Evolutionary conservation across 805 yeast species (phyloP).

Genomic region (Teunomyces cretensis): DNA sequence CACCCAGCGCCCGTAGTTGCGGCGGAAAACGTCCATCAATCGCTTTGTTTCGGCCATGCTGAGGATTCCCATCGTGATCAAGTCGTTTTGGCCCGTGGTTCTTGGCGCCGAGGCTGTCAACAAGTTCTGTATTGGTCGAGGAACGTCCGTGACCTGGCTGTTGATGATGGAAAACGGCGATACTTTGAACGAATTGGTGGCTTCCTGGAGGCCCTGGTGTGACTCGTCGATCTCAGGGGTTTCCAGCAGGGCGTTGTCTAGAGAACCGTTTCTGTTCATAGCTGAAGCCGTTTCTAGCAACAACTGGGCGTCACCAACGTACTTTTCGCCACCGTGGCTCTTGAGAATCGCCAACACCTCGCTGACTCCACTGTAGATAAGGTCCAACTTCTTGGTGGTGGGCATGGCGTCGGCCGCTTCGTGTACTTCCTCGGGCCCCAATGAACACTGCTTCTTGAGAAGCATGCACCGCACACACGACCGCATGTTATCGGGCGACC

Average conservation of each 20-base stretch:
- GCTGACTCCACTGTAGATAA: conserved; percentile 33
- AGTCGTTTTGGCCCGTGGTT: conserved; percentile 36
- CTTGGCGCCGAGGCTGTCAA: conserved; percentile 7
- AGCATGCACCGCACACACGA: conserved; percentile 62
- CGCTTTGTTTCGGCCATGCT: conserved; percentile 46
- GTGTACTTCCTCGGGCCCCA: conserved; percentile 29
- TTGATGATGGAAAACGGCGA: conserved; percentile 47
- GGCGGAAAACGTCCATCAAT: conserved; percentile 57
- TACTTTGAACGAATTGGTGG: conserved; percentile 35
- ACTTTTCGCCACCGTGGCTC: neutral
- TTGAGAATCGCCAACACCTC: conserved; percentile 27
- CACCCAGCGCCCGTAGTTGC: conserved; percentile 76
- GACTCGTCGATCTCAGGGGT: neutral
- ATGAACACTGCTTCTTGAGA: conserved; percentile 52
- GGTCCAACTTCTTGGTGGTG: conserved; percentile 21
- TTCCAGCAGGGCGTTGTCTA: neutral
- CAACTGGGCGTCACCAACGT: neutral
- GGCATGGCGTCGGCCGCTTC: neutral
- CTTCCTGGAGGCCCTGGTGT: conserved; percentile 24
- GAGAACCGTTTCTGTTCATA: neutral
- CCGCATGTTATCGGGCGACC: conserved; percentile 43
- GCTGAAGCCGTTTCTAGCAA: neutral
- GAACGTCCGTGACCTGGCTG: conserved; percentile 30
- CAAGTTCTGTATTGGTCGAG: conserved; percentile 36
- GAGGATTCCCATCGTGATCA: conserved; percentile 52